Percentiles rank a stretch among this genome's conserved stretches.
Conservation (phyloP, 1,284 basidiomycete genomes). For the Tremellales sp. region DNA sequence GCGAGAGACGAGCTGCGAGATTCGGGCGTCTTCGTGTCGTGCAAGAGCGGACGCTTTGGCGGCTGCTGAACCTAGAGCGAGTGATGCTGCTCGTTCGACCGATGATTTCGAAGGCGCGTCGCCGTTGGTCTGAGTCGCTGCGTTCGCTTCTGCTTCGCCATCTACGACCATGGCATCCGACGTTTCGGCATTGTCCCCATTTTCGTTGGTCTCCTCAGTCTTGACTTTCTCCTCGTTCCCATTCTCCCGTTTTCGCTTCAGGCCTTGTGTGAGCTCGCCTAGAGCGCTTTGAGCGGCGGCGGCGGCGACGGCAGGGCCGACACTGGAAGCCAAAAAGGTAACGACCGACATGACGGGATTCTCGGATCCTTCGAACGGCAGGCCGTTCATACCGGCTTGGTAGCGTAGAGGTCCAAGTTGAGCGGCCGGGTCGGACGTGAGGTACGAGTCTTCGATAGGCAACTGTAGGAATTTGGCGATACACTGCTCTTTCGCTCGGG, state of each 20-base stretch:
- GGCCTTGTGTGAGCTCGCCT: slow-evolving; percentile 57
- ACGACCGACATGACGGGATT: slow-evolving; percentile 99
- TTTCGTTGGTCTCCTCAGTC: slow-evolving; percentile 5
- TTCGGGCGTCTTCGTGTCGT: slow-evolving; percentile 75
- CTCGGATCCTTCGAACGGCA: slow-evolving; percentile 91
- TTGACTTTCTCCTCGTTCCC: slow-evolving; percentile 13
- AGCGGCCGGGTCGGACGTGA: slow-evolving; percentile 45
- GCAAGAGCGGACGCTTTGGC: slow-evolving; percentile 79
- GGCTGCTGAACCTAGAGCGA: slow-evolving; percentile 84
- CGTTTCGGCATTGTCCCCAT: slow-evolving; percentile 10
- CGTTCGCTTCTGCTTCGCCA: slow-evolving; percentile 24
- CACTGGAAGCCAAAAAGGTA: slow-evolving; percentile 89
- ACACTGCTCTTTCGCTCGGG: slow-evolving; percentile 87
- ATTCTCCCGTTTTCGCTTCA: slow-evolving; percentile 58
- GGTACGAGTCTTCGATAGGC: slow-evolving; percentile 92
- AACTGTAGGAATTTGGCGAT: slow-evolving; percentile 92
- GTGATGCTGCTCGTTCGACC: slow-evolving; percentile 70
- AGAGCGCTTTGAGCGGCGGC: slow-evolving; percentile 90
- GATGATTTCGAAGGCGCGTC: slow-evolving; percentile 64
- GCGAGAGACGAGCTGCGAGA: slow-evolving; percentile 73
- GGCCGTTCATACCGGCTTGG: slow-evolving; percentile 50
- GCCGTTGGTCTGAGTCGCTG: slow-evolving; percentile 19
- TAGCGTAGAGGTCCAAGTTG: slow-evolving; percentile 74
- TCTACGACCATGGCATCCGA: slow-evolving; percentile 13
- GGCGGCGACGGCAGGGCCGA: slow-evolving; percentile 84